Evolutionary conservation across 129 eudicot genomes (phyloP).

Genomic region (Centella asiatica): DNA sequence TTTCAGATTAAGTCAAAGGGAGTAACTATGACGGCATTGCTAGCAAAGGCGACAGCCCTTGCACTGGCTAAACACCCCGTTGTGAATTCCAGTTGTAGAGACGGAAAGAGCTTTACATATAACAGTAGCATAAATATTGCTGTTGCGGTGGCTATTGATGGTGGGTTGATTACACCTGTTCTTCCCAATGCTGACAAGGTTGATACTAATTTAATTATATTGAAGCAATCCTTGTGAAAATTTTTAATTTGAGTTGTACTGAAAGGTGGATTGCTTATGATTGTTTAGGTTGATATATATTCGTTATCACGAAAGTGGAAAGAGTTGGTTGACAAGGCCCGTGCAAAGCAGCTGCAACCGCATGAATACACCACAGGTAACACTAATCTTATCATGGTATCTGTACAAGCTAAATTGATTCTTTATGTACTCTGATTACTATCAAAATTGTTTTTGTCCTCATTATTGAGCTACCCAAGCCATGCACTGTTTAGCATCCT

Average conservation of each 20-base stretch:
- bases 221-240: not conserved
- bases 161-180: constrained; percentile 93
- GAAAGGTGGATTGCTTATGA: not conserved
- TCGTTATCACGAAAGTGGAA: constrained; percentile 95
- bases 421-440: too few species aligned
- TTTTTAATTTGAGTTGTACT: not conserved
- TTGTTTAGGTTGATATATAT: constrained; percentile 70
- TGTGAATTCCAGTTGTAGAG: constrained; percentile 93
- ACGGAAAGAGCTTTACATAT: constrained; percentile 91
- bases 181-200: constrained; percentile 99
- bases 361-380: constrained; percentile 87
- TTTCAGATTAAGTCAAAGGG: constrained; percentile 83
- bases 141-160: constrained; percentile 94
- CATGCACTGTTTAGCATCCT: not conserved
- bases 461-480: too few species aligned
- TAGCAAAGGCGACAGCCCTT: constrained; percentile 95
- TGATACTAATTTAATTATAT: not conserved
- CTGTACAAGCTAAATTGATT: too few species aligned
- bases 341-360: constrained; percentile 93
- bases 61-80: constrained; percentile 90
- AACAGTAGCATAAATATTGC: constrained; percentile 87
- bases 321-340: constrained; percentile 96
- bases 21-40: constrained; percentile 87
- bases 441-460: not conserved
- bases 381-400: too few species aligned